Percentiles rank a stretch among this genome's conserved stretches.
Evolutionary conservation across 441 rosid species (phyloP).

Genomic region (Codiaeum variegatum): DNA sequence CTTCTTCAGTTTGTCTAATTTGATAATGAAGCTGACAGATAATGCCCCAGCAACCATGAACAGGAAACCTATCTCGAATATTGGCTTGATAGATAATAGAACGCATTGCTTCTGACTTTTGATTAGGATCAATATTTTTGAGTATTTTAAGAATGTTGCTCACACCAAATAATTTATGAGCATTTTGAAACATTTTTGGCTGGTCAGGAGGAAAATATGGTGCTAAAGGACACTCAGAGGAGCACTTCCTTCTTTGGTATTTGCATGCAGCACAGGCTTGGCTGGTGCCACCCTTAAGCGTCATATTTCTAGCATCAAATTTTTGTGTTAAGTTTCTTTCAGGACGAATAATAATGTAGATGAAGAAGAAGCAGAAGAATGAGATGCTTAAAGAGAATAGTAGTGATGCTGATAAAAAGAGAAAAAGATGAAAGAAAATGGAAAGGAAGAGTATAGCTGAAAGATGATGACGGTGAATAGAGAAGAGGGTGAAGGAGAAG

Average conservation of each 20-base stretch:
- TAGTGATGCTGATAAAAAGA: too few relatives aligned
- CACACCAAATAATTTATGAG: conserved; percentile 77
- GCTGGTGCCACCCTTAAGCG: conserved; percentile 76
- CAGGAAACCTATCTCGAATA: conserved; percentile 69
- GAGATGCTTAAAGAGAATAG: neutral
- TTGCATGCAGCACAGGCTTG: conserved; percentile 95
- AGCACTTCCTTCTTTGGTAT: conserved; percentile 72
- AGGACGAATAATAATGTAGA: neutral
- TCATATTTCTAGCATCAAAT: conserved; percentile 50
- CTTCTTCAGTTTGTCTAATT: conserved; percentile 52
- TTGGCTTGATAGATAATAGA: conserved; percentile 72
- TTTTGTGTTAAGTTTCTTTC: neutral
- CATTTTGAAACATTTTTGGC: conserved; percentile 65
- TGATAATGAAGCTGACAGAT: conserved; percentile 44
- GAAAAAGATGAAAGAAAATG: neutral
- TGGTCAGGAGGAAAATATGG: conserved; percentile 80
- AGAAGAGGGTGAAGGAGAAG: neutral
- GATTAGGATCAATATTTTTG: conserved; percentile 39
- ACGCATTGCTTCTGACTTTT: conserved; percentile 63
- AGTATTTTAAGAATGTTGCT: conserved; percentile 62
- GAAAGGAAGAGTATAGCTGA: neutral
- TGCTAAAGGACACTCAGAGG: conserved; percentile 56
- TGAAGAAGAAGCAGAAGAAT: neutral
- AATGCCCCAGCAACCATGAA: conserved; percentile 66
- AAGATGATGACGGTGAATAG: neutral